Base-by-base conservation (phyloP, 2,329 filamentous ascomycete species). In the Penicillium sp. region DNA sequence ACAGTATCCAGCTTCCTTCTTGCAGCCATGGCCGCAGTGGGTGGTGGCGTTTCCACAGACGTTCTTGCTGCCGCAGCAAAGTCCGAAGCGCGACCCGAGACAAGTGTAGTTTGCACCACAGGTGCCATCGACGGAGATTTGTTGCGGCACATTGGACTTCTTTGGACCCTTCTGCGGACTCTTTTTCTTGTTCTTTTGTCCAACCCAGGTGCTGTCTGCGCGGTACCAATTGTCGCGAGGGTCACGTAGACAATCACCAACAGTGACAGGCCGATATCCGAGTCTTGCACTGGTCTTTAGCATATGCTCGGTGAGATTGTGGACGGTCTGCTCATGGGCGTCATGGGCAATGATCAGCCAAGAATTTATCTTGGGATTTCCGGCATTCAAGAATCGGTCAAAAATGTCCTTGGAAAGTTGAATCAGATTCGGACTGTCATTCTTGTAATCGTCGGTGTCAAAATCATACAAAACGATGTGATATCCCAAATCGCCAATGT, bases 401-500 rank as follows among this genome's bases (percentile, higher is more conserved):
- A 80, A 79, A 2, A 75, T 74, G 30, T 79, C 76, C 56, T 80
- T 80, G 9, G 78, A 79, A 9, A 60, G 60, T 35, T 80, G 77
- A 37, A 80, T 79, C 17, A 70, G 59, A 7, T 70, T 64, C 0
- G 77, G 77, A 26, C 70, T 71, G 53, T 78, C 76, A 40, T 80
- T 75, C 53, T 75, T 75, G 65, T 78, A 83, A 66, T 84, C 82
- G 24, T 77, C 72, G 4, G 81, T 83, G 68, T 84, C 82, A 24
- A 83, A 74, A 58, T 83, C 78, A 50, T 79, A 80, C 37, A 78
- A 68, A 56, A 82, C 76, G 53, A 84, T 75, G 68, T 85, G 82
- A 64, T 85, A 85, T 0, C 82, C 82, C 35, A 84, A 71, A 4
- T 73, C 68, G 19, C 72, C 75, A 71, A 85, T 73, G 51, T 81